Evolutionary conservation across 1,284 basidiomycete species (phyloP).

Genomic region (Porogramme epimiltina): DNA sequence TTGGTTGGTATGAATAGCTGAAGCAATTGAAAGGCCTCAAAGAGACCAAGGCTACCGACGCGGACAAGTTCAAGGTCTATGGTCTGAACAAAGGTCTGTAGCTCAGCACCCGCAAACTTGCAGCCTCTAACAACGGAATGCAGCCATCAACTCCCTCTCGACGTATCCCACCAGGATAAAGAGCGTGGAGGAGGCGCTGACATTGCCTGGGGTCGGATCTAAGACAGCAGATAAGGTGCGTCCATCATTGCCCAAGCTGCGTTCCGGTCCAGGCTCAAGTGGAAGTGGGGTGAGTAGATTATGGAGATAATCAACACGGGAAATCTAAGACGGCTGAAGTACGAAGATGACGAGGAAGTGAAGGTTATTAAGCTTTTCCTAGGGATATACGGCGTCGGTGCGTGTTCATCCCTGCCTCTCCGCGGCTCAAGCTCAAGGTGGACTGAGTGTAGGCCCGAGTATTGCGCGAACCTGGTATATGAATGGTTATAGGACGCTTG

Average conservation of each 20-base stretch:
- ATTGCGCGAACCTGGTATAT: conserved; percentile 75
- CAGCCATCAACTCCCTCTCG: conserved; percentile 32
- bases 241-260: not conserved
- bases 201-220: conserved; percentile 68
- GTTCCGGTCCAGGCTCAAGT: too few species aligned
- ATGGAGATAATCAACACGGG: conserved; percentile 79
- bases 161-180: conserved; percentile 63
- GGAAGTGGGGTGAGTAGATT: conserved; percentile 48
- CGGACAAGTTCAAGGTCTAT: conserved; percentile 64
- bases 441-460: conserved; percentile 46
- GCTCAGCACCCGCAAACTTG: too few species aligned
- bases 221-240: conserved; percentile 76
- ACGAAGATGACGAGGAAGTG: conserved; percentile 64
- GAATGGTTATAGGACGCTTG: conserved; percentile 76
- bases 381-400: conserved; percentile 86
- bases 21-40: conserved; percentile 63
- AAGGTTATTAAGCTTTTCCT: conserved; percentile 57
- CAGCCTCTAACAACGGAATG: too few species aligned
- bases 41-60: conserved; percentile 52
- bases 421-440: not conserved
- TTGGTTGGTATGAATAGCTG: conserved; percentile 46
- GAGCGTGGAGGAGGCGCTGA: conserved; percentile 61
- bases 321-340: conserved; percentile 57
- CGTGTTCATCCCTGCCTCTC: conserved; percentile 24
- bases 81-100: conserved; percentile 63